Percentiles rank a stretch among this genome's conserved stretches.
Conservation (phyloP, 2,329 filamentous ascomycete genomes). For the Ophiostoma angusticollis region DNA sequence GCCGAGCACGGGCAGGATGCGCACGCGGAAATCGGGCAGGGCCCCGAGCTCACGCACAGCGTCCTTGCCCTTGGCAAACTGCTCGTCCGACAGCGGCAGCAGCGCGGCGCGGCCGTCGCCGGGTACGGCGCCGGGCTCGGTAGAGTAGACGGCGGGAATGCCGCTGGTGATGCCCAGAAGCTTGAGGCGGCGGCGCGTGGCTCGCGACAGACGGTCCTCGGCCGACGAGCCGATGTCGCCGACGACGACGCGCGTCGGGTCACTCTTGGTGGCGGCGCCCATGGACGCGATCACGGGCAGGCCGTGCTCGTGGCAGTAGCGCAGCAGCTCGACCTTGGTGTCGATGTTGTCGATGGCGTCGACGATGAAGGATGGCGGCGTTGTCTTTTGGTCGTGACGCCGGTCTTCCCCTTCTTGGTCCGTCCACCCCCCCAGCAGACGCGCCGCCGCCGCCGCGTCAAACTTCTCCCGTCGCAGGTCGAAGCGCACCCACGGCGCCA, state of each 20-base stretch:
- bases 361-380: constrained; percentile 63
- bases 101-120: constrained; percentile 85
- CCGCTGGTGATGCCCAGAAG: constrained; percentile 66
- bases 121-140: constrained; percentile 51
- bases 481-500: constrained; percentile 84
- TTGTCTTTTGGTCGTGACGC: neutral
- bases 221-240: constrained; percentile 82
- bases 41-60: constrained; percentile 75
- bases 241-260: constrained; percentile 70
- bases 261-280: constrained; percentile 91
- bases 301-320: constrained; percentile 69
- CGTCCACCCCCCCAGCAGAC: constrained; percentile 55
- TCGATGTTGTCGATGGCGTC: constrained; percentile 99
- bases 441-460: constrained; percentile 49
- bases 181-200: constrained; percentile 69
- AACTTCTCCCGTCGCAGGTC: constrained; percentile 81
- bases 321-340: constrained; percentile 80
- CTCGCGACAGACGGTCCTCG: constrained; percentile 78
- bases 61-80: constrained; percentile 64
- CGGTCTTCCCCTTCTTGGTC: constrained; percentile 32
- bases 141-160: constrained; percentile 86
- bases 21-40: constrained; percentile 80
- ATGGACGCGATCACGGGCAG: constrained; percentile 85
- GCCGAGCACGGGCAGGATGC: constrained; percentile 88
- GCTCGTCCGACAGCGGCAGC: constrained; percentile 74